Conservation (phyloP, 1,139 yeast species). For the Nakaseomyces sp. region DNA sequence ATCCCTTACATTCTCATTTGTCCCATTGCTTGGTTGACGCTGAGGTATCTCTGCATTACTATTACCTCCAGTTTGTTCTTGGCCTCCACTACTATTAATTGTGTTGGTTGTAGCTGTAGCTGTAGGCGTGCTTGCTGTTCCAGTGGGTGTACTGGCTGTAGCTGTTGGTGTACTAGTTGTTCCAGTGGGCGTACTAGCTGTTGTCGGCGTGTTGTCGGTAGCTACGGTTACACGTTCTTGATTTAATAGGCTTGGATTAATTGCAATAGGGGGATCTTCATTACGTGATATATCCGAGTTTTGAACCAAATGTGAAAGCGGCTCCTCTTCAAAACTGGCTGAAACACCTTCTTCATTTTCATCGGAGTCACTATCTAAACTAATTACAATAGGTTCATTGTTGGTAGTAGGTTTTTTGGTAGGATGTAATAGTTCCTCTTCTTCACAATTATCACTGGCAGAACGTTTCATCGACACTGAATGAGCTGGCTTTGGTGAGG, state of each 20-base stretch:
- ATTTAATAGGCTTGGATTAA: too few relatives aligned
- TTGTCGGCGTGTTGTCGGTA: too few relatives aligned
- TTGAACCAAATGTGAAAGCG: neutral
- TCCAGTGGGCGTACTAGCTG: neutral
- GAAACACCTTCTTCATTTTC: slow-evolving; percentile 13
- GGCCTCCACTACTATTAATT: neutral
- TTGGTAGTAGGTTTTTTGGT: slow-evolving; percentile 5
- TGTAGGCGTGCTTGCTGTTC: neutral
- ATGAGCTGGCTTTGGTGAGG: neutral
- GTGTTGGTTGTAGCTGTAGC: too few relatives aligned
- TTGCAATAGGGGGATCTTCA: neutral
- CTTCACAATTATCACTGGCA: slow-evolving; percentile 1
- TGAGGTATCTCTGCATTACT: too few relatives aligned
- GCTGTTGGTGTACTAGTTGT: neutral
- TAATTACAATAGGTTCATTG: slow-evolving; percentile 26
- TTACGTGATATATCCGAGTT: neutral
- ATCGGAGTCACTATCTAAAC: slow-evolving; percentile 32
- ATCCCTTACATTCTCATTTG: neutral
- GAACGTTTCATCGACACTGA: slow-evolving; percentile 2
- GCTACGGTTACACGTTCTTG: too few relatives aligned
- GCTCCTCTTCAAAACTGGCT: slow-evolving; percentile 3
- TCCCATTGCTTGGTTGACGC: too few relatives aligned
- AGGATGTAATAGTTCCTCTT: slow-evolving; percentile 7
- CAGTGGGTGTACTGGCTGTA: neutral
- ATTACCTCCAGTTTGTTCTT: neutral